Percentiles rank a stretch among this genome's conserved stretches.
These are phyloP conservation scores for Lumnitzera littorea DNA, from an alignment of 345 rosid species.

Conservation along the genomic window DNA sequence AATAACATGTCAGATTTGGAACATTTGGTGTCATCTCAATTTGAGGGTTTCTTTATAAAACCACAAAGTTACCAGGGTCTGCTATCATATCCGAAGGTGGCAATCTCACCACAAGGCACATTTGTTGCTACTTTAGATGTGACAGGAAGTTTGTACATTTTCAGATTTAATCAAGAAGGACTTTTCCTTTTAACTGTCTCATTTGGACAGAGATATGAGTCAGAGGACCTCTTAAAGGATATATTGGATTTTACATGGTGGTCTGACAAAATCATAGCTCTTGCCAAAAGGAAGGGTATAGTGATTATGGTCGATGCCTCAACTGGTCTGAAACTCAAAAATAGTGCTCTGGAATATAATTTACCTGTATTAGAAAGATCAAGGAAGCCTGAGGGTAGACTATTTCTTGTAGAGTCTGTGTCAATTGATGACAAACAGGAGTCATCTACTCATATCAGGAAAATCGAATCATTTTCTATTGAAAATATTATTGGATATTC, in stretches of 20 bases:
- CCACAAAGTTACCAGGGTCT: slow-evolving; percentile 27
- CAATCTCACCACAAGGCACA: slow-evolving; percentile 65
- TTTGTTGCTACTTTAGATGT: slow-evolving; percentile 66
- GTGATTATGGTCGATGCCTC: slow-evolving; percentile 49
- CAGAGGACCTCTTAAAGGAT: slow-evolving; percentile 30
- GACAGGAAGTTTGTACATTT: slow-evolving; percentile 52
- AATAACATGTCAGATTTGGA: slow-evolving; percentile 40
- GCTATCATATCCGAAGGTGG: slow-evolving; percentile 63
- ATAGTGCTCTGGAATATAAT: slow-evolving; percentile 42
- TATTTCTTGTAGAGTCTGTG: slow-evolving; percentile 62
- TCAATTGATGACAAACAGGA: slow-evolving; percentile 21
- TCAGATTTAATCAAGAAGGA: slow-evolving; percentile 45
- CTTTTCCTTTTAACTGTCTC: slow-evolving; percentile 27
- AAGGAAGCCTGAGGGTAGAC: slow-evolving; percentile 36
- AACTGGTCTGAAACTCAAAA: slow-evolving; percentile 43
- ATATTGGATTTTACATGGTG: slow-evolving; percentile 86
- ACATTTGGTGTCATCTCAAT: slow-evolving; percentile 41
- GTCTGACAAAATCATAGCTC: slow-evolving; percentile 63
- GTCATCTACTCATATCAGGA: slow-evolving; percentile 27
- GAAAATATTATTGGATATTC: slow-evolving; percentile 24
- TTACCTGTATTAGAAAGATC: slow-evolving; percentile 68
- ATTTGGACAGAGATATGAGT: slow-evolving; percentile 14
- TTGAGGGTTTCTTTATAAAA: slow-evolving; percentile 52
- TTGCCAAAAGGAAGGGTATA: slow-evolving; percentile 47
- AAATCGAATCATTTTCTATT: slow-evolving; percentile 17